These are phyloP conservation scores for Triticum aestivum DNA, from an alignment of 176 grass and related monocot genomes.

Conservation along the genomic window DNA sequence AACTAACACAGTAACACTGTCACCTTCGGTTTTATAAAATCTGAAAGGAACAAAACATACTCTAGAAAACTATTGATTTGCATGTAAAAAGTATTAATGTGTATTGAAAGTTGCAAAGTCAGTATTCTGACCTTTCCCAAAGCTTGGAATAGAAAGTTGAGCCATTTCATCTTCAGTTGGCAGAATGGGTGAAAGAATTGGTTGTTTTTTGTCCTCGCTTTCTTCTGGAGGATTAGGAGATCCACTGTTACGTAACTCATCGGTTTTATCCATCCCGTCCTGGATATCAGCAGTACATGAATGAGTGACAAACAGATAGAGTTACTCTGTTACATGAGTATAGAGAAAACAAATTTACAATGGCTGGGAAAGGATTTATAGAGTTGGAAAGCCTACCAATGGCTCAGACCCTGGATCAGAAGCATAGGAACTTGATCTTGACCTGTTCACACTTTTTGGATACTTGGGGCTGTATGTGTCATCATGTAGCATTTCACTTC, in stretches of 20 bases:
- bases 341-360: slow-evolving; percentile 22
- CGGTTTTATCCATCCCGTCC: slow-evolving; percentile 27
- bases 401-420: slow-evolving; percentile 58
- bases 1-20: slow-evolving; percentile 7
- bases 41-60: background rate
- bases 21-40: background rate
- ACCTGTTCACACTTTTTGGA: slow-evolving; percentile 43
- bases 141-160: slow-evolving; percentile 38
- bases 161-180: slow-evolving; percentile 37
- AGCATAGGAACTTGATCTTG: slow-evolving; percentile 47
- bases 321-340: slow-evolving; percentile 12
- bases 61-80: background rate
- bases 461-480: slow-evolving; percentile 38
- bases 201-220: slow-evolving; percentile 27
- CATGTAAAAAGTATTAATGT: background rate
- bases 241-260: slow-evolving; percentile 31
- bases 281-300: slow-evolving; percentile 23
- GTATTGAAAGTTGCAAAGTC: background rate
- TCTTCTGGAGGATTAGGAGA: slow-evolving; percentile 35
- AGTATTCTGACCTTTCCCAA: slow-evolving; percentile 39
- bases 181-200: slow-evolving; percentile 31
- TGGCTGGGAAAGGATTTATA: slow-evolving; percentile 13
- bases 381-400: slow-evolving; percentile 55
- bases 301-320: slow-evolving; percentile 3
- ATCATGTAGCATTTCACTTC: slow-evolving; percentile 45